A percentile compares a stretch with the other conserved stretches of the same genome.
Conservation (phyloP, 208 protist genomes). For the Acanthamoeba rhysodes region DNA sequence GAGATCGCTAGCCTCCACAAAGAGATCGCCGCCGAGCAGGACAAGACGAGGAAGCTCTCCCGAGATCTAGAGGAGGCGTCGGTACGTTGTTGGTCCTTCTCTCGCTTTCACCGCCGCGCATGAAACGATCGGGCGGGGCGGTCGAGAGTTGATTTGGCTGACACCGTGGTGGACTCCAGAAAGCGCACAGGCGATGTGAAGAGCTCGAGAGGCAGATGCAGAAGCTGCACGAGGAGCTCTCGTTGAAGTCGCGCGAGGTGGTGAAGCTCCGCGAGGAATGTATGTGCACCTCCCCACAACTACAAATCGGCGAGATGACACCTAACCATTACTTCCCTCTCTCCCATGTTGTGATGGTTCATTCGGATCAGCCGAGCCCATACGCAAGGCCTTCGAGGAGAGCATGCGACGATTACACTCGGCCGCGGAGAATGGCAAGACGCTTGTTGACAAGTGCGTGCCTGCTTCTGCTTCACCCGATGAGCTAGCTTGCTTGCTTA, state of each 20-base stretch:
- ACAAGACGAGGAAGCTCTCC: neutral
- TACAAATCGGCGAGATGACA: no score
- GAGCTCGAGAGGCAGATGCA: neutral
- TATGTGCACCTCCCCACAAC: no score
- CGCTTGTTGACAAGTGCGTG: neutral
- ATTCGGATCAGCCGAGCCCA: neutral
- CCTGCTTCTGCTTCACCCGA: no score
- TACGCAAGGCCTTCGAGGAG: constrained; percentile 18
- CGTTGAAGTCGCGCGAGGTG: constrained; percentile 10
- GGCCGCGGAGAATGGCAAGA: constrained; percentile 34
- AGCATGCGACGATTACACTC: constrained; percentile 32
- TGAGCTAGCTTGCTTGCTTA: no score
- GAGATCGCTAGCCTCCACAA: constrained; percentile 14
- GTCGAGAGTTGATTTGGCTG: no score
- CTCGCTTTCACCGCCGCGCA: neutral
- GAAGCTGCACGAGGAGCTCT: constrained; percentile 41
- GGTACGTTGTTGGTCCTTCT: neutral
- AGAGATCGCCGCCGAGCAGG: neutral
- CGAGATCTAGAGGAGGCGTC: neutral
- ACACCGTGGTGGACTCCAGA: neutral
- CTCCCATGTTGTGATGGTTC: neutral
- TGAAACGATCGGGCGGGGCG: no score
- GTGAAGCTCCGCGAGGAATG: constrained; percentile 15
- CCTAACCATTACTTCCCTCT: neutral
- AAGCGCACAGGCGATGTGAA: constrained; percentile 24